Evolutionary conservation across 1,139 yeast genomes (phyloP), one percentile per base, ranked within the genome.

Genomic region (Torulaspora globosa): DNA sequence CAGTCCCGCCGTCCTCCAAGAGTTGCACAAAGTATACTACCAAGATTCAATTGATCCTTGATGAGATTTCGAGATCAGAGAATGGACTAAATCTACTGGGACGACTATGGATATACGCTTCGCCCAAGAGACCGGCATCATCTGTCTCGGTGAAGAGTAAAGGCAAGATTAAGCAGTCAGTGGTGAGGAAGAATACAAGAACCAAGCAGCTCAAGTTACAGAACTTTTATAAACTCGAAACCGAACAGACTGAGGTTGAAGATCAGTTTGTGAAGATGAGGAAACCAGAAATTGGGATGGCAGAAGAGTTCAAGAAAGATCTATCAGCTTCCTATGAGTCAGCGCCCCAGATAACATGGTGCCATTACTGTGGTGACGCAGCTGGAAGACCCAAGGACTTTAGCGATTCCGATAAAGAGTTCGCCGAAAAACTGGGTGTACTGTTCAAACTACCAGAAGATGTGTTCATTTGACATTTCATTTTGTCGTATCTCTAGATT

Each of bases 281-380:
- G 42, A 92, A 92, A 59, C 98, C 98, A 0, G 70, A 68, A 3
- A 63, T 62, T 0, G 96, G 95, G 0, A 82, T 86, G 89, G 82
- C 84, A 80, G 63, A 70, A 1, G 73, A 70, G 36, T 68, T 83
- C 29, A 51, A 52, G 10, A 56, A 62, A n/a, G 75, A 76, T 44
- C 45, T 63, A 14, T 36, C 44, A 11, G 42, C 26, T 9, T n/a
- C 43, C 1, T 32, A 40, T 1, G 27, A 26, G 2, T 52, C 47
- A 7, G 36, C 37, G 30, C 54, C 41, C 2, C 24, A 31, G 11
- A 6, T 65, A 36, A 70, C 66, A 1, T 55, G 68, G 23, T 78
- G 86, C 45, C 76, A 83, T 52, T 92, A 68, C 61, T 90, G 90
- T n/a, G 98, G 98, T 4, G 98, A 92, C 69, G 97, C 97, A 0